Evolutionary conservation across 2,329 filamentous ascomycete genomes (phyloP), one percentile per base, ranked within the genome.

Genomic region (Aspergillus texensis): DNA sequence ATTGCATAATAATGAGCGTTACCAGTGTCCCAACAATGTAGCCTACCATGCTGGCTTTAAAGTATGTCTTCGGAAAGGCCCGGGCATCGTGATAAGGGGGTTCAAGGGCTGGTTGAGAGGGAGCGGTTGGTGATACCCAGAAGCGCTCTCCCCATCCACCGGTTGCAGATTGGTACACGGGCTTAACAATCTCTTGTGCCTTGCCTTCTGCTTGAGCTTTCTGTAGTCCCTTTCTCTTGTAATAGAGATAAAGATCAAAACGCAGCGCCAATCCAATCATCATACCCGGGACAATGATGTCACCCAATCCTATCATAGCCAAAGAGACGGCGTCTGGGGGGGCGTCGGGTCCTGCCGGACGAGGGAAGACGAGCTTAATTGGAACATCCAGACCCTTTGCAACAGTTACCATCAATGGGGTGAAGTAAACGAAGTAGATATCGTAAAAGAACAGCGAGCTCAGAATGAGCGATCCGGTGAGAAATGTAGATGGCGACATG

Each of bases 221-320:
- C 77, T 72, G 68, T 85, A 74, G 89, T 84, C 75, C 74, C 72
- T 91, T 89, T 45, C 84, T 84, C 41, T 90, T 83, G 74, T 98
- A 98, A 80, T 91, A 89, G 60, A 93, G 83, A 80, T 92, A 95
- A 9, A 97, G 83, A 74, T 99, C 94, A 71, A 96, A 97, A n/a
- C 94, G 88, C 28, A 99, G 83, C 2, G 94, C 92, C 48, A 97
- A 85, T 1, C 88, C 92, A 66, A 98, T 90, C 79, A 97, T 89
- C 72, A 98, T 93, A 10, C 94, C 95, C 0, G 94, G 94, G 4
- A 99, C 84, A 1, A 97, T 91, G 62, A 99, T 91, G 74, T 99
- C 94, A n/a, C 94, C 94, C 0, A 98, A 84, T 0, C 94, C 94
- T 9, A 99, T 88, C 86, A 98, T 96, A 59, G 92, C 85, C 69